Evolutionary conservation across 2,329 filamentous ascomycete genomes (phyloP), one percentile per base, ranked within the genome.

Genomic region (Teratosphaeriaceae sp.): DNA sequence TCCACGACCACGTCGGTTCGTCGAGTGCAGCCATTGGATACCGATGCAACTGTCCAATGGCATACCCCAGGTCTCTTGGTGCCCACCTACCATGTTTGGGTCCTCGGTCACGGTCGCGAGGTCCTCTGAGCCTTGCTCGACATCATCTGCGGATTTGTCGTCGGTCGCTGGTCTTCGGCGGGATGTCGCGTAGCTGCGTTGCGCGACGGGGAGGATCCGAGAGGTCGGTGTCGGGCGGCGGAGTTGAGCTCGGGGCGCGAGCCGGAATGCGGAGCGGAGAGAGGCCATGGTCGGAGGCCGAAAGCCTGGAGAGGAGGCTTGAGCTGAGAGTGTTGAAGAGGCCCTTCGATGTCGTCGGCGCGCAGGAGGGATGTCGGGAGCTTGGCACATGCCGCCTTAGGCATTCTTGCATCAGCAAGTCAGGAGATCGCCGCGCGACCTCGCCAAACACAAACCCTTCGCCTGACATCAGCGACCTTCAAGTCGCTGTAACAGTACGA

Each of bases 81-180:
- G 9, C 12, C 4, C n/a, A n/a, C n/a, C 38, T 57, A 59, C 57
- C 57, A 61, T 60, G 44, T 59, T 59, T 12, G 53, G 54, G 42
- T 62, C 58, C 7, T 54, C 49, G 8, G 43, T 49, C 30, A 46
- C 42, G 34, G 34, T 44, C 26, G 47, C 44, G 23, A 59, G 36
- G 44, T 60, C 53, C 40, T 57, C 58, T 12, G 47, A 46, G 7
- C 42, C 58, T 44, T 58, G 50, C 47, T 62, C 55, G 21, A 46
- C 55, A 33, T 56, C 43, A 20, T 46, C 42, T 18, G 47, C 48
- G 26, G 46, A 41, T 51, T 59, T 58, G 36, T 48, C 44, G 42
- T 57, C 51, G 29, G 47, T 52, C 30, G 55, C 46, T 26, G 49
- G 43, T 40, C 40, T n/a, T 29, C 31, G 16, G 9, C 11, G 7